Evolutionary conservation across 176 grass and related monocot genomes (phyloP).

Genomic region (Cocos nucifera): DNA sequence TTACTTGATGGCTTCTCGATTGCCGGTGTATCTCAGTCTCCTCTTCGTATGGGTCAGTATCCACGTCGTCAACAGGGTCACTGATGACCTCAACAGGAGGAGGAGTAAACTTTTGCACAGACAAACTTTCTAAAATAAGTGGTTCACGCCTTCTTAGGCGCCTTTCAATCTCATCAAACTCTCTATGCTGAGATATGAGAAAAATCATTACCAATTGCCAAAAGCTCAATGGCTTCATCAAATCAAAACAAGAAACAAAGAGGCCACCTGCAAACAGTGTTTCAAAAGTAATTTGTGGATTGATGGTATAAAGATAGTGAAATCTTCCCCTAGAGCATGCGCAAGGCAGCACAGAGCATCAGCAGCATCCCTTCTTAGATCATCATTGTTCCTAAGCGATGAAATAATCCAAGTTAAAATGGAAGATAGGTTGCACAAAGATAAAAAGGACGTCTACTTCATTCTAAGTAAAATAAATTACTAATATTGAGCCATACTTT

Average conservation of each 20-base stretch:
- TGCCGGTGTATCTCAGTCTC: conserved; percentile 62
- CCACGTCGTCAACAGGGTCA: conserved; percentile 77
- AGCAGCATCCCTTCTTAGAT: conserved; percentile 80
- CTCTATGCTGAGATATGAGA: conserved; percentile 57
- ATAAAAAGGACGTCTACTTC: no score
- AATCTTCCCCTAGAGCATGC: conserved; percentile 87
- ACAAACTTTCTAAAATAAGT: conserved; percentile 56
- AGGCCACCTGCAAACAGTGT: conserved; percentile 61
- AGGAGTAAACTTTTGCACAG: conserved; percentile 62
- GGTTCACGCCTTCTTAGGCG: conserved; percentile 44
- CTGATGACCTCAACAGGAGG: conserved; percentile 60
- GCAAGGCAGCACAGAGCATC: conserved; percentile 93
- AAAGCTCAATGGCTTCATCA: not conserved
- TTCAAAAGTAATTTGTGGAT: conserved; percentile 87
- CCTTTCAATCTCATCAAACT: conserved; percentile 84
- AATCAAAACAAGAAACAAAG: conserved; percentile 9
- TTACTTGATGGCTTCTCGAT: conserved; percentile 84
- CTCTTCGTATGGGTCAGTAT: conserved; percentile 52
- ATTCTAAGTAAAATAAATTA: no score
- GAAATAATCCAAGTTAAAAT: no score
- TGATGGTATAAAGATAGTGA: conserved; percentile 75
- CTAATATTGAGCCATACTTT: no score
- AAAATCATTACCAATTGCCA: not conserved
- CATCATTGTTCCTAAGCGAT: conserved; percentile 57
- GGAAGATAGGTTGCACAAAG: no score